A percentile compares a stretch with the other conserved stretches of the same genome.
These are phyloP conservation scores for Mycena kentingensis DNA, from an alignment of 768 basidiomycete species.

Conservation along the genomic window DNA sequence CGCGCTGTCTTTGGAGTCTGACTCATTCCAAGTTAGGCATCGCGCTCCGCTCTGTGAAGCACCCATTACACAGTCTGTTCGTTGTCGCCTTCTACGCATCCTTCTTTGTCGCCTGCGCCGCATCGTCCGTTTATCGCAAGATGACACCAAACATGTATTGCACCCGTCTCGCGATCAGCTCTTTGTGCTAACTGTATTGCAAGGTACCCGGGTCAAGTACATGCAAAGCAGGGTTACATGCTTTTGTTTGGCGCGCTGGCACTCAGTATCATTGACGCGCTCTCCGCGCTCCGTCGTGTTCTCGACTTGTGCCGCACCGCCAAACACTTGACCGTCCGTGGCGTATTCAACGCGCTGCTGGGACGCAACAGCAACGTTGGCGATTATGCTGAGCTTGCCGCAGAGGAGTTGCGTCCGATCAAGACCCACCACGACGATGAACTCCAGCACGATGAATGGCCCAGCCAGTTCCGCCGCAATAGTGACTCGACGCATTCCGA, in stretches of 20 bases:
- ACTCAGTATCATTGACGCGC: constrained; percentile 57
- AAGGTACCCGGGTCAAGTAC: constrained; percentile 51
- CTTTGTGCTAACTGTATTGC: constrained; percentile 22
- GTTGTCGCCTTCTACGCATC: constrained; percentile 67
- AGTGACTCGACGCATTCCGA: constrained; percentile 52
- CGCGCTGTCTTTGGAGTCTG: constrained; percentile 1
- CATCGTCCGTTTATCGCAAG: constrained; percentile 73
- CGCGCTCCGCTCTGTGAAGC: constrained; percentile 74
- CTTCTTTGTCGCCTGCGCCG: constrained; percentile 61
- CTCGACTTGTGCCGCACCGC: constrained; percentile 47
- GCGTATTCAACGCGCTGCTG: constrained; percentile 59
- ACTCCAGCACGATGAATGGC: constrained; percentile 48
- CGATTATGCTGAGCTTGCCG: constrained; percentile 63
- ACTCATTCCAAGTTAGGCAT: constrained; percentile 54
- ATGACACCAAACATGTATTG: constrained; percentile 82
- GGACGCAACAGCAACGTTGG: constrained; percentile 36
- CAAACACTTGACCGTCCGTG: constrained; percentile 45
- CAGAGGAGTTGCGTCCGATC: constrained; percentile 57
- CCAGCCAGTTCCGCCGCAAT: constrained; percentile 44
- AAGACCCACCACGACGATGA: constrained; percentile 42
- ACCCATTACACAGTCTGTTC: constrained; percentile 59
- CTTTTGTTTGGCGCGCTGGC: constrained; percentile 47
- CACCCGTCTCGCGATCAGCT: constrained; percentile 23
- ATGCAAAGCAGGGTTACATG: constrained; percentile 30
- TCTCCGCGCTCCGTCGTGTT: constrained; percentile 51